Base-by-base conservation (phyloP, 768 basidiomycete species). In the Cantharellus cinnabarinus region DNA sequence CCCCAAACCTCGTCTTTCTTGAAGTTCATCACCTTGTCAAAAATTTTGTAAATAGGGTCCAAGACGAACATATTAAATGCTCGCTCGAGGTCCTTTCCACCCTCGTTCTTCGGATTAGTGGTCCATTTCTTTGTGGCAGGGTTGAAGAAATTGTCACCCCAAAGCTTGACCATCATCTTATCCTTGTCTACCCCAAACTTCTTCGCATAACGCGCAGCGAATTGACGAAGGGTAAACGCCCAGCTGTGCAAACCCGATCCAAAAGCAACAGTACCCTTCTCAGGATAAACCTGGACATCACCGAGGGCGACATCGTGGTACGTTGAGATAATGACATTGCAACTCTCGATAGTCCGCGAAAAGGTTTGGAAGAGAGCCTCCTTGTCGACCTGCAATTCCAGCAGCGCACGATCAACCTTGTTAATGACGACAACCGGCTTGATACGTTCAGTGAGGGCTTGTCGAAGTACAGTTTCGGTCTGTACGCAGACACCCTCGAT, bases 121-220 rank as follows among this genome's bases (percentile, higher is more conserved):
- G 89, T 79, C 95, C 95, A 98, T 74, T 99, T 99, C 72, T 82
- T 82, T 42, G 93, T 97, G 58, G 81, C 77, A 59, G 93, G 88
- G 78, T 98, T 99, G 80, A 98, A 98, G 77, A 75, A 99, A 77
- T 97, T 97, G 78, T 99, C 95, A 58, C 95, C 95, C 95, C 95
- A 99, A 53, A 99, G 81, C 75, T 86, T 93, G 62, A 71, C 66
- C 85, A 99, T 94, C 81, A 99, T 89, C 80, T 98, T 98, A 64
- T 87, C 85, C 76, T 93, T 93, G 74, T 93, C 87, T 20, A 97
- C 93, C 80, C 93, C 91, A 67, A 99, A 99, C 73, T 89, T 97
- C 79, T 97, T 98, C 64, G 88, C 79, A 72, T 99, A 99, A 60
- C 93, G 83, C 63, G 70, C 68, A 56, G 95, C 91, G 71, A 99